Conservation (phyloP, 176 grass and related monocot genomes). For the Alopecurus myosuroides region DNA sequence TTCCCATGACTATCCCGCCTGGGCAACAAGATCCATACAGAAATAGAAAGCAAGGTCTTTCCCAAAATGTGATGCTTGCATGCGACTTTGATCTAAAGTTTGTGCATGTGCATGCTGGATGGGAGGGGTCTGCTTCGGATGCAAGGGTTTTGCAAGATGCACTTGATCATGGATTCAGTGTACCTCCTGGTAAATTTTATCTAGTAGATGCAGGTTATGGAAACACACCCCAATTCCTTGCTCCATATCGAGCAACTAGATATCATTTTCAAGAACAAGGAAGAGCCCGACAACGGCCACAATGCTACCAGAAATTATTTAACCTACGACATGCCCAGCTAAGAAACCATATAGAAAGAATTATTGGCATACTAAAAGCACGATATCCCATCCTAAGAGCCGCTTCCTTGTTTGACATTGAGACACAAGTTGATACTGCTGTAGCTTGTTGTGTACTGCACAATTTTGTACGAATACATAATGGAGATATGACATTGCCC, state of each 20-base stretch:
- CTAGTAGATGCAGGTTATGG: too few relatives aligned
- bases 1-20: too few relatives aligned
- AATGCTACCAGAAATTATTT: too few relatives aligned
- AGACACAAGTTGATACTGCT: neutral
- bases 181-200: too few relatives aligned
- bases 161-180: too few relatives aligned
- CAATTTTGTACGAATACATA: neutral
- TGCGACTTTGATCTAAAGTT: too few relatives aligned
- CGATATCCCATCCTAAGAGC: constrained; percentile 5
- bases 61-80: too few relatives aligned
- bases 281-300: neutral
- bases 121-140: too few relatives aligned
- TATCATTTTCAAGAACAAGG: constrained; percentile 25
- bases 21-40: too few relatives aligned
- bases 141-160: too few relatives aligned
- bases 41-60: too few relatives aligned
- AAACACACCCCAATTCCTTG: neutral
- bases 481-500: neutral
- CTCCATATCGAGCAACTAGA: constrained; percentile 4
- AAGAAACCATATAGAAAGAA: neutral
- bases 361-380: constrained; percentile 12
- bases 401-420: neutral
- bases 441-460: constrained; percentile 11
- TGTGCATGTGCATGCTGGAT: too few relatives aligned
- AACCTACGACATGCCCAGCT: constrained; percentile 17